A percentile compares a stretch with the other conserved stretches of the same genome.
These are phyloP conservation scores for Hypoxylon cercidicola DNA, from an alignment of 495 filamentous ascomycete species.

Conservation along the genomic window DNA sequence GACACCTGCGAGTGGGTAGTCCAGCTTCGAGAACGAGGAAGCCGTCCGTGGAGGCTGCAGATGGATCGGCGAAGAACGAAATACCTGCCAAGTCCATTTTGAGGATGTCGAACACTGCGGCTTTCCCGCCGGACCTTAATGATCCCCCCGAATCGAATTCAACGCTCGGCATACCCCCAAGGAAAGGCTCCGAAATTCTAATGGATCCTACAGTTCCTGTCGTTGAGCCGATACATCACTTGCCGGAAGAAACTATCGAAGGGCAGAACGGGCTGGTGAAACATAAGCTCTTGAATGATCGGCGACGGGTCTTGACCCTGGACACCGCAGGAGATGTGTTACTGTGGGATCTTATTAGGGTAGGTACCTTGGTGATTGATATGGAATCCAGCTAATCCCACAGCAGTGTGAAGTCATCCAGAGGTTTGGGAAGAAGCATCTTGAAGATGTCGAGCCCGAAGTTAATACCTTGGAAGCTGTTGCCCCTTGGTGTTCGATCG, in stretches of 20 bases:
- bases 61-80: conserved; percentile 62
- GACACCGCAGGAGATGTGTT: conserved; percentile 97
- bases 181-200: conserved; percentile 69
- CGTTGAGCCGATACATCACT: conserved; percentile 73
- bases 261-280: conserved; percentile 97
- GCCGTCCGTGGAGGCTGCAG: conserved; percentile 40
- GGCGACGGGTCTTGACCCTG: conserved; percentile 85
- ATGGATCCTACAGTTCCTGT: conserved; percentile 66
- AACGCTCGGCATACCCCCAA: conserved; percentile 57
- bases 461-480: conserved; percentile 90
- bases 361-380: conserved; percentile 46
- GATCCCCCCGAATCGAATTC: conserved; percentile 53
- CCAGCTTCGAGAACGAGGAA: conserved; percentile 52
- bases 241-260: conserved; percentile 88
- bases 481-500: conserved; percentile 93
- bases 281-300: conserved; percentile 89
- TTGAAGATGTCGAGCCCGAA: conserved; percentile 90
- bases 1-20: conserved; percentile 65
- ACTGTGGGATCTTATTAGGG: conserved; percentile 91
- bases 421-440: conserved; percentile 89
- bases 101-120: conserved; percentile 83
- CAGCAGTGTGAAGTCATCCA: conserved; percentile 81
- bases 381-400: conserved; percentile 25
- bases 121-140: conserved; percentile 64
- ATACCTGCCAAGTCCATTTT: conserved; percentile 81